Evolutionary conservation across 164 flowering plant species (phyloP), one percentile per base, ranked within the genome.

Genomic region (Vitis riparia): DNA sequence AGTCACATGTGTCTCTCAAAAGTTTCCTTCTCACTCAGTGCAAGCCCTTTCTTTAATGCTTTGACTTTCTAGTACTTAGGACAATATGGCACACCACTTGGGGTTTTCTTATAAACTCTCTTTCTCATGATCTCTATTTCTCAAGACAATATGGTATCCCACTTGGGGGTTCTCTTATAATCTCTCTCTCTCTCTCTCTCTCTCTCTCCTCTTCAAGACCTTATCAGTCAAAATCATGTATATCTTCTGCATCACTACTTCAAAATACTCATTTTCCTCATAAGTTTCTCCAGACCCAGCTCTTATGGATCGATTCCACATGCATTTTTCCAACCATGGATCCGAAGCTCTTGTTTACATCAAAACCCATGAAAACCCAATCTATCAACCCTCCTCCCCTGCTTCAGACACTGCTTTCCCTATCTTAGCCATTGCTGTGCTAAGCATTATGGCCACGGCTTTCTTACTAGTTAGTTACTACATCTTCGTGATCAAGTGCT

Each of bases 391-490:
- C 14, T 27, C 68, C 5, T 13, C 58, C 44, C 68, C 58, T 19
- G 51, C 50, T 59, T 67, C 81, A 7, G 75, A 65, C 64, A 65
- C 68, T 23, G 73, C 70, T 62, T 79, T 76, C 30, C 82, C 82
- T 6, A 57, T 78, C 12, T 16, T 76, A 59, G 76, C 78, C 15
- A 64, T 83, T 63, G 74, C 67, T 17, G 67, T 78, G 0, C 58
- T 77, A 3, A 67, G 77, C 61, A 78, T 80, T 52, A 44, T 73
- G 55, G 76, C 66, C 53, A 74, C 79, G 10, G 79, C 76, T 55
- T 68, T 78, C 62, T 58, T 77, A 62, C 76, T 81, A 5, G 48
- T 80, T 2, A 62, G 80, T 69, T 83, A 79, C 74, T 83, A 71
- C 48, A 37, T 80, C 51, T 62, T 78, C 32, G 69, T 78, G 8